Conservation (phyloP, 331 rosid genomes). For the Arachis monticola region DNA sequence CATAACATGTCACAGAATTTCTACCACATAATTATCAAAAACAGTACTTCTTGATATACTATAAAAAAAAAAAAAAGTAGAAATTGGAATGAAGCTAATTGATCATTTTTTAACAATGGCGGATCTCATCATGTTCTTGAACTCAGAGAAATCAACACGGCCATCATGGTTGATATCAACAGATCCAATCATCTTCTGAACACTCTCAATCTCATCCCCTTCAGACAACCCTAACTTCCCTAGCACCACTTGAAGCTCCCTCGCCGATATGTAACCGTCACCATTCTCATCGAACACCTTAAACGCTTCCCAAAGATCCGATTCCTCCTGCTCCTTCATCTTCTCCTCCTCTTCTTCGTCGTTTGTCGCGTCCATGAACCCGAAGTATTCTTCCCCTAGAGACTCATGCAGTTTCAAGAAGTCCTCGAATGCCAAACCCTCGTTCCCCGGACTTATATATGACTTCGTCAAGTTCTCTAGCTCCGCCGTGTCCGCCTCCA, state of each 20-base stretch:
- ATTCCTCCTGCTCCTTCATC: constrained; percentile 51
- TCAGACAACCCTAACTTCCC: constrained; percentile 73
- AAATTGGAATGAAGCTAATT: too few species aligned
- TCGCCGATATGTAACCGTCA: constrained; percentile 82
- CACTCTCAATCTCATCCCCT: constrained; percentile 64
- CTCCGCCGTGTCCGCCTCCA: constrained; percentile 56
- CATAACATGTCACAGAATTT: too few species aligned
- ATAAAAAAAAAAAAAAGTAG: too few species aligned
- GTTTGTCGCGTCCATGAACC: neutral
- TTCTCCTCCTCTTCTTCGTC: neutral
- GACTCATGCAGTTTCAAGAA: constrained; percentile 64
- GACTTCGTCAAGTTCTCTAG: constrained; percentile 48
- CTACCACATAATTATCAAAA: too few species aligned
- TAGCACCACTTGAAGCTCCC: constrained; percentile 72
- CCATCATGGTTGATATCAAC: constrained; percentile 82
- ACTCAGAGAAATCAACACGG: constrained; percentile 77
- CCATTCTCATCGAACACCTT: constrained; percentile 90
- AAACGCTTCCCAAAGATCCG: constrained; percentile 78
- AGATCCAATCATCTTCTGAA: constrained; percentile 68
- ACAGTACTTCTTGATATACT: too few species aligned
- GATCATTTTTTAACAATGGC: constrained; percentile 15
- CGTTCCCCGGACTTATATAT: constrained; percentile 53
- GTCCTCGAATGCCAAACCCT: constrained; percentile 67
- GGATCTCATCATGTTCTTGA: constrained; percentile 84
- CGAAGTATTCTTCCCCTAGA: constrained; percentile 57